Percentiles rank a stretch among this genome's conserved stretches.
These are phyloP conservation scores for Candida railenensis DNA, from an alignment of 805 yeast species.

Conservation along the genomic window DNA sequence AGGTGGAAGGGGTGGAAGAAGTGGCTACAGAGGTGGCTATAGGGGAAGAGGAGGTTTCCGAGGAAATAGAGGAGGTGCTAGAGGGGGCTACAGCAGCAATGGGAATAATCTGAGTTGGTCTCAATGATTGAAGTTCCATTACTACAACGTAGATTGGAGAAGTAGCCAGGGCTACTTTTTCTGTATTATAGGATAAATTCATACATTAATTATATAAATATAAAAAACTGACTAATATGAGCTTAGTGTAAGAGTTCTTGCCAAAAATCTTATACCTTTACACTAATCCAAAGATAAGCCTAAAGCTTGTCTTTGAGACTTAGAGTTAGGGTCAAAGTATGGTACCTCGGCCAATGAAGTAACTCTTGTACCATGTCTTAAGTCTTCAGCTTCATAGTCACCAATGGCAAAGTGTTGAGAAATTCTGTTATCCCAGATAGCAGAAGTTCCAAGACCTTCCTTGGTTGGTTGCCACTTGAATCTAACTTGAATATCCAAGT, in stretches of 20 bases:
- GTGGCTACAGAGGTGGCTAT: constrained; percentile 46
- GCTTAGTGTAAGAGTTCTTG: no score
- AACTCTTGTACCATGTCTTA: constrained; percentile 53
- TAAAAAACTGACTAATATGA: not conserved
- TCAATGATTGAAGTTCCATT: not conserved
- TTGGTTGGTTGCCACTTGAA: constrained; percentile 42
- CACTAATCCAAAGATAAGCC: constrained; percentile 22
- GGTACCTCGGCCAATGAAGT: constrained; percentile 54
- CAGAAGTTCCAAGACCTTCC: constrained; percentile 41
- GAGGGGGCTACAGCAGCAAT: constrained; percentile 18
- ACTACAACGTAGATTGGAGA: no score
- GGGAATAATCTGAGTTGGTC: not conserved
- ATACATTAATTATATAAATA: not conserved
- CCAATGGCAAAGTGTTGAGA: constrained; percentile 48
- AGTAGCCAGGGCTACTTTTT: no score
- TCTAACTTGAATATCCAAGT: constrained; percentile 50
- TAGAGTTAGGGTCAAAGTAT: constrained; percentile 46
- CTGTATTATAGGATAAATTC: no score
- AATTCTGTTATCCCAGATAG: constrained; percentile 55
- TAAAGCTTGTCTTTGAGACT: constrained; percentile 53
- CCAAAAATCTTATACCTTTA: no score
- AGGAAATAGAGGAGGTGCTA: constrained; percentile 20
- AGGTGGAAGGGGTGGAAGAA: constrained; percentile 45
- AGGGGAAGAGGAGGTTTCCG: constrained; percentile 29
- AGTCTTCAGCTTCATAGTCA: constrained; percentile 39